Conservation (phyloP, 345 rosid genomes). For the Bruguiera parviflora region DNA sequence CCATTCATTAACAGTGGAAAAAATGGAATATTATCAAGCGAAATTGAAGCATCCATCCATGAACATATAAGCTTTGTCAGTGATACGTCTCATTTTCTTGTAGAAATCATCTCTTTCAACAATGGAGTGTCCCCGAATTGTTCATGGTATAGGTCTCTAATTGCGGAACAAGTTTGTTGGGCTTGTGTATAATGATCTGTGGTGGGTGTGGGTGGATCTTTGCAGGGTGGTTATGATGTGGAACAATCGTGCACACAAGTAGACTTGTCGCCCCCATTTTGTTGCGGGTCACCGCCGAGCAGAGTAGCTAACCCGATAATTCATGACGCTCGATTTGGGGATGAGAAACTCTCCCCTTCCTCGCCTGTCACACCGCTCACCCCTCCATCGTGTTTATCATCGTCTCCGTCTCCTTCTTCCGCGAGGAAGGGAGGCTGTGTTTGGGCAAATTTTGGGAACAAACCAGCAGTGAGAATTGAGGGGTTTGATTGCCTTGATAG, state of each 20-base stretch:
- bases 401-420: constrained; percentile 51
- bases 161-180: too few species aligned
- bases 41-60: too few species aligned
- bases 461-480: constrained; percentile 76
- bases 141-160: too few species aligned
- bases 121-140: too few species aligned
- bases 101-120: too few species aligned
- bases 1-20: too few species aligned
- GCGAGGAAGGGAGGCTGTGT: constrained; percentile 65
- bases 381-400: constrained; percentile 28
- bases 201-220: constrained; percentile 5
- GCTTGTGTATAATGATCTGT: not conserved
- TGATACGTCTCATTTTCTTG: too few species aligned
- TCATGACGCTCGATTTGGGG: constrained; percentile 73
- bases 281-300: constrained; percentile 95
- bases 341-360: constrained; percentile 45
- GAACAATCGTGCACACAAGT: constrained; percentile 51
- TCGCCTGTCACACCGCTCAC: constrained; percentile 34
- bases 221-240: constrained; percentile 57
- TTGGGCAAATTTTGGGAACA: constrained; percentile 74
- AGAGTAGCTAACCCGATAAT: constrained; percentile 98
- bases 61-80: too few species aligned
- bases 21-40: too few species aligned
- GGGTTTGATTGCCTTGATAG: constrained; percentile 95
- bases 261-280: constrained; percentile 74